phyloP scores from a whole-genome alignment of 192 early-diverging fungal genomes.

The Dissophora globulifera region DNA sequence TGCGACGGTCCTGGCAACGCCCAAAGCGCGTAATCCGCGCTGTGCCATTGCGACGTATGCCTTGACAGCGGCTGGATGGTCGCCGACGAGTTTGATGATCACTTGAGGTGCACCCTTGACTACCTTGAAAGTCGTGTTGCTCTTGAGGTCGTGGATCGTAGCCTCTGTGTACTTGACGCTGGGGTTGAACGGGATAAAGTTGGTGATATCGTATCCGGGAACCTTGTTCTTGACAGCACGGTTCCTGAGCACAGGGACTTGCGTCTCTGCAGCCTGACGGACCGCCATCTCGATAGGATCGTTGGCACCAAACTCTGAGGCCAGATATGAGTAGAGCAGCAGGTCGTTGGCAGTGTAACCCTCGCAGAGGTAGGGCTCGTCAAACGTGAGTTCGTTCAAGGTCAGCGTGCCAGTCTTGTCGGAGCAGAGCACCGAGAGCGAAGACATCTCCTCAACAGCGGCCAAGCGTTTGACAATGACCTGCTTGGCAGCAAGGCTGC shows the following conservation, averaged over 20 bases:
- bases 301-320: conserved; percentile 77
- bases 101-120: conserved; percentile 85
- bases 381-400: conserved; percentile 80
- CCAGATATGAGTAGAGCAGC: conserved; percentile 70
- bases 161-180: conserved; percentile 75
- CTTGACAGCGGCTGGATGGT: conserved; percentile 61
- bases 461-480: conserved; percentile 85
- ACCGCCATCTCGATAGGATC: conserved; percentile 84
- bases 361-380: conserved; percentile 66
- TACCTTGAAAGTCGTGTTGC: conserved; percentile 63
- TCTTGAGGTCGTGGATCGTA: conserved; percentile 62
- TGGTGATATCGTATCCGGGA: conserved; percentile 73
- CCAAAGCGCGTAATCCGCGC: conserved; percentile 77
- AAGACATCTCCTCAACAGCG: conserved; percentile 83
- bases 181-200: conserved; percentile 82
- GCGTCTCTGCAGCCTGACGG: conserved; percentile 66
- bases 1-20: conserved; percentile 70
- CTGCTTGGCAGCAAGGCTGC: conserved; percentile 74
- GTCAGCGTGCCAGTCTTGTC: conserved; percentile 84
- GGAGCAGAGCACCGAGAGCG: conserved; percentile 72
- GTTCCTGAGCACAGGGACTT: conserved; percentile 58
- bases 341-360: conserved; percentile 64
- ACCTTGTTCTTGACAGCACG: conserved; percentile 60
- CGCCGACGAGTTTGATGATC: conserved; percentile 64
- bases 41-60: conserved; percentile 69